A percentile compares a stretch with the other conserved stretches of the same genome.
Evolutionary conservation across 1,284 basidiomycete species (phyloP).

Genomic region (Ustilago lituana): DNA sequence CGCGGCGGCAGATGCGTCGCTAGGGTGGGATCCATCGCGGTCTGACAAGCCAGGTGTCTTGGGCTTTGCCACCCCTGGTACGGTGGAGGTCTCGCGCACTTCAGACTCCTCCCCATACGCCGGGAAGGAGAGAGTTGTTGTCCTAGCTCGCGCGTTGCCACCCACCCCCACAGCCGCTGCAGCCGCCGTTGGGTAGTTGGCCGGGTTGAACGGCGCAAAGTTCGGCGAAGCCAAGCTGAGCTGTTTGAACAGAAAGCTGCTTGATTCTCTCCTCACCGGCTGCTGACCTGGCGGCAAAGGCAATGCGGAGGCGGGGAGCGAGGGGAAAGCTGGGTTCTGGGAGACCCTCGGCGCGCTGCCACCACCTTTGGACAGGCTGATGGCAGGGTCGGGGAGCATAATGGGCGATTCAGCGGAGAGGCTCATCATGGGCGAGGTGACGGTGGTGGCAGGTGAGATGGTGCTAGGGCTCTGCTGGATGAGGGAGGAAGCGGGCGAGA

Average conservation of each 20-base stretch:
- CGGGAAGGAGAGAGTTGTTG: slow-evolving; percentile 17
- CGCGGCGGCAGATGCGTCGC: slow-evolving; percentile 31
- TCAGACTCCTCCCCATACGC: slow-evolving; percentile 35
- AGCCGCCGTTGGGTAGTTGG: not conserved
- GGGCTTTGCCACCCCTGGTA: not conserved
- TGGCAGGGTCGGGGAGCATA: slow-evolving; percentile 33
- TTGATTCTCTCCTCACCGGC: slow-evolving; percentile 38
- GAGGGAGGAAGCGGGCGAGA: slow-evolving; percentile 30
- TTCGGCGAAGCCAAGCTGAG: slow-evolving; percentile 39
- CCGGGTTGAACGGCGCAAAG: slow-evolving; percentile 19
- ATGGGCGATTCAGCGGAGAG: slow-evolving; percentile 53
- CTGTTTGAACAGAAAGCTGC: slow-evolving; percentile 42
- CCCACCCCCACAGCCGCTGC: not conserved
- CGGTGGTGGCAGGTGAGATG: slow-evolving; percentile 33
- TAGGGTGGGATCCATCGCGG: slow-evolving; percentile 9
- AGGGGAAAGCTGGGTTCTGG: slow-evolving; percentile 11
- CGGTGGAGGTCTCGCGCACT: slow-evolving; percentile 11
- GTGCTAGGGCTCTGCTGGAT: slow-evolving; percentile 16
- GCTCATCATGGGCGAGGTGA: slow-evolving; percentile 55
- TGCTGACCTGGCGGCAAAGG: slow-evolving; percentile 17
- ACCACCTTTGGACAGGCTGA: slow-evolving; percentile 12
- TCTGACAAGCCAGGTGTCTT: slow-evolving; percentile 26
- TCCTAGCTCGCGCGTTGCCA: slow-evolving; percentile 6
- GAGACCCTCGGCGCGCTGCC: slow-evolving; percentile 10
- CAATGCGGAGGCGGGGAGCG: slow-evolving; percentile 26